Evolutionary conservation across 1,284 basidiomycete species (phyloP), one percentile per base, ranked within the genome.

Genomic region (Athelia sp.): DNA sequence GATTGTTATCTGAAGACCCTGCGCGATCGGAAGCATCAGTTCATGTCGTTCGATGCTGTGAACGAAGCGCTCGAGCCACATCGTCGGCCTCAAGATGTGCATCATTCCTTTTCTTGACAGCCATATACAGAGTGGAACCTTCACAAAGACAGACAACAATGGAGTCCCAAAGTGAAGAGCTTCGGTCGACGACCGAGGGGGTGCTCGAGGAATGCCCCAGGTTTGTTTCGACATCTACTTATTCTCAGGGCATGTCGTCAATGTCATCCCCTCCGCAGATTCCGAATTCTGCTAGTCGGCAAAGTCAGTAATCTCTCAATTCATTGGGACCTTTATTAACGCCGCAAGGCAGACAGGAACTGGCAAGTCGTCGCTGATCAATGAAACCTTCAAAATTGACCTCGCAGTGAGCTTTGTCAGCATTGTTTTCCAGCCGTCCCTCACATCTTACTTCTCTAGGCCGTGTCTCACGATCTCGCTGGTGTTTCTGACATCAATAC

Each of bases 351-450:
- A 62, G 59, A 49, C 57, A 19, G 61, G 61, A 23, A 57, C 54
- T 1, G 61, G 61, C 4, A 63, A 63, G 50, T 63, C 61, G 1
- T 55, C 54, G 6, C 44, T 63, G 15, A 60, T 63, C 13, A 61
- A 63, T 29, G 48, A 50, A 18, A 53, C 58, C 2, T 63, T 63
- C 47, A 55, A 56, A 11, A 56, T 63, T 11, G 44, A 49, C 13
- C 42, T 51, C 19, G 61, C 60, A 23, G 58, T 61, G 18, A 31
- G 49, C 43, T 32, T n/a, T 34, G 11, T 11, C 32, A 11, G 9
- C 36, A 40, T 15, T 15, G 32, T 26, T 15, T 19, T 10, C 36
- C 6, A 8, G 40, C 44, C 34, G 13, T 50, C 10, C n/a, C 34
- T 11, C 18, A 24, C 15, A 35, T 19, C 22, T 31, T 15, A 34